These are phyloP conservation scores for Flaveria ramosissima DNA, from an alignment of 129 eudicot genomes.

Conservation along the genomic window DNA sequence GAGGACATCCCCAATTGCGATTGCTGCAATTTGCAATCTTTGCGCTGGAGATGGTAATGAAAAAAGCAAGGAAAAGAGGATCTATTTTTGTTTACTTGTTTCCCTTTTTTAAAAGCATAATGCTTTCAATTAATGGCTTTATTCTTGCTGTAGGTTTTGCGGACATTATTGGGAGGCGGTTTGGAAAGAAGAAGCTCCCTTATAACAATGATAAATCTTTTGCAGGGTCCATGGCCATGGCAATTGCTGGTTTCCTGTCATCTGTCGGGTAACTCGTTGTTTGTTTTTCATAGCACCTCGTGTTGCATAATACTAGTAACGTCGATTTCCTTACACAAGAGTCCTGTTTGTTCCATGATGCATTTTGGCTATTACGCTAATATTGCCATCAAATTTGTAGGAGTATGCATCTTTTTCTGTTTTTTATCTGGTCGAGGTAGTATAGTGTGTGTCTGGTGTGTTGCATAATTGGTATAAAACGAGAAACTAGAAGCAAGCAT, in stretches of 20 bases:
- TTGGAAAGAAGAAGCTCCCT: conserved; percentile 69
- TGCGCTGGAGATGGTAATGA: conserved; percentile 90
- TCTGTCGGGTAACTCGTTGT: conserved; percentile 62
- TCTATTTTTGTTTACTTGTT: background rate
- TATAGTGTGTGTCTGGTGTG: too few relatives aligned
- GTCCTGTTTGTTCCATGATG: too few relatives aligned
- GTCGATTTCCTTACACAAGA: too few relatives aligned
- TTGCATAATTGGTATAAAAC: too few relatives aligned
- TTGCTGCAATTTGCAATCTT: conserved; percentile 84
- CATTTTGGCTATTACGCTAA: too few relatives aligned
- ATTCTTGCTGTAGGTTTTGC: conserved; percentile 60
- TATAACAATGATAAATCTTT: conserved; percentile 68
- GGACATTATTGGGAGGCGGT: conserved; percentile 79
- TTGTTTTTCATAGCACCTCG: too few relatives aligned
- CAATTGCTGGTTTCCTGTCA: conserved; percentile 64
- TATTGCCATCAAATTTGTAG: too few relatives aligned
- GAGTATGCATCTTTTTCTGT: too few relatives aligned
- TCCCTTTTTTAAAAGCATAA: background rate
- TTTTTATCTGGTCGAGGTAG: too few relatives aligned
- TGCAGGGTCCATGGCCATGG: conserved; percentile 79
- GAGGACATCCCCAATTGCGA: conserved; percentile 81
- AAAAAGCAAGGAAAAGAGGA: background rate
- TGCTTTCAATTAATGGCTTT: background rate
- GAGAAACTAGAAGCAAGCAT: too few relatives aligned
- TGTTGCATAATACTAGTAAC: too few relatives aligned